A percentile compares a stretch with the other conserved stretches of the same genome.
These are phyloP conservation scores for Colletotrichum melonis DNA, from an alignment of 2,329 filamentous ascomycete genomes.

Conservation along the genomic window DNA sequence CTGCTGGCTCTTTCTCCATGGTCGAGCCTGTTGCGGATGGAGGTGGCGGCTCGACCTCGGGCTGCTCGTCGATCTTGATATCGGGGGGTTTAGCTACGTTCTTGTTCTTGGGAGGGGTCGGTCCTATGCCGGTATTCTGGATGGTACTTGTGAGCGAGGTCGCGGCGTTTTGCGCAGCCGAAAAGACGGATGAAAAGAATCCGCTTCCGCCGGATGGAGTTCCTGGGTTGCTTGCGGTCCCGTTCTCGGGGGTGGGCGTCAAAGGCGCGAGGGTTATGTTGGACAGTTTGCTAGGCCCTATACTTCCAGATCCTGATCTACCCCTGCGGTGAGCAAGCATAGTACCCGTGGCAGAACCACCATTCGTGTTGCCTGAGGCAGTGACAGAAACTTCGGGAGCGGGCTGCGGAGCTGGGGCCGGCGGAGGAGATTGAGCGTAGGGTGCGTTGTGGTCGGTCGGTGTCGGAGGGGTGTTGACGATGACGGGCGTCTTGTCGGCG, in stretches of 20 bases:
- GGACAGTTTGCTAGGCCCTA: slow-evolving; percentile 88
- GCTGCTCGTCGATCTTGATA: slow-evolving; percentile 47
- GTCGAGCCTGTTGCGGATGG: slow-evolving; percentile 40
- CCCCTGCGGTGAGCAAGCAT: slow-evolving; percentile 76
- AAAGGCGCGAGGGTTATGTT: slow-evolving; percentile 78
- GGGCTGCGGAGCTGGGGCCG: slow-evolving; percentile 30
- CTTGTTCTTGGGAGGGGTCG: slow-evolving; percentile 52
- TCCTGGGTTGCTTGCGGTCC: slow-evolving; percentile 53
- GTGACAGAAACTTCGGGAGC: slow-evolving; percentile 40
- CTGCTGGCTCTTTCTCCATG: slow-evolving; percentile 74
- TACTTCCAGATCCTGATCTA: slow-evolving; percentile 64
- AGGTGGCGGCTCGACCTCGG: slow-evolving; percentile 56
- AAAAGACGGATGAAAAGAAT: slow-evolving; percentile 95
- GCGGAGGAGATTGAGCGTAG: slow-evolving; percentile 12
- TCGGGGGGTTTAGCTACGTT: slow-evolving; percentile 47
- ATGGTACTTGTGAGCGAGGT: slow-evolving; percentile 80
- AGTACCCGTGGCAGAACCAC: slow-evolving; percentile 72
- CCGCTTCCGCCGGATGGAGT: slow-evolving; percentile 68
- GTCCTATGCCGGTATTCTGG: slow-evolving; percentile 69
- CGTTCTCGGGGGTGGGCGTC: slow-evolving; percentile 80
- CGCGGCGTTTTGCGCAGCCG: slow-evolving; percentile 92
- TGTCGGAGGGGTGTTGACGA: slow-evolving; percentile 75
- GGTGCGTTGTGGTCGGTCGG: slow-evolving; percentile 58
- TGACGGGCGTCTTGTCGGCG: slow-evolving; percentile 61
- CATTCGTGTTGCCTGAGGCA: slow-evolving; percentile 53